Evolutionary conservation across 2,329 filamentous ascomycete genomes (phyloP).

Genomic region (Knufia fluminis): DNA sequence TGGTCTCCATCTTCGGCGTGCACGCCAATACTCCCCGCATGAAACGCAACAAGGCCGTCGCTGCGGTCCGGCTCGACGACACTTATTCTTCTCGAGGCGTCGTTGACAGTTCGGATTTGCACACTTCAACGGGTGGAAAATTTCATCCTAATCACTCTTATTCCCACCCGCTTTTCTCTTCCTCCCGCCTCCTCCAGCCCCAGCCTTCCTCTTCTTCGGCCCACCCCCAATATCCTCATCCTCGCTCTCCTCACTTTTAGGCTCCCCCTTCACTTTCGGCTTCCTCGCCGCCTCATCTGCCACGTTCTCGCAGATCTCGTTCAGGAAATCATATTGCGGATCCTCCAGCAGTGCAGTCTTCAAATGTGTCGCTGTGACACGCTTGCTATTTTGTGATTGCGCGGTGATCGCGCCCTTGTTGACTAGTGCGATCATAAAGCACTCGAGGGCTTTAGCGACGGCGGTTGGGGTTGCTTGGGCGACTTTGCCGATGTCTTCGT

Average conservation of each 20-base stretch:
- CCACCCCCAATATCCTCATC: conserved; percentile 12
- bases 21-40: too few species aligned
- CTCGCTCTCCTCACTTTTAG: conserved; percentile 21
- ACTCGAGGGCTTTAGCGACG: conserved; percentile 87
- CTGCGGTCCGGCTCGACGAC: too few species aligned
- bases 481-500: conserved; percentile 97
- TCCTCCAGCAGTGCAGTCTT: conserved; percentile 83
- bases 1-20: too few species aligned
- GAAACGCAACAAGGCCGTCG: too few species aligned
- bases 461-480: conserved; percentile 95
- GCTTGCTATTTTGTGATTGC: conserved; percentile 60
- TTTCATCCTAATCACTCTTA: conserved; percentile 16
- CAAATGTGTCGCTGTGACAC: conserved; percentile 81
- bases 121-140: neutral
- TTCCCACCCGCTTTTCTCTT: conserved; percentile 19
- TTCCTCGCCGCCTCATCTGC: conserved; percentile 42
- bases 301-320: conserved; percentile 81
- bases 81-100: too few species aligned
- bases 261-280: conserved; percentile 18
- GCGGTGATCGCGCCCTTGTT: conserved; percentile 80
- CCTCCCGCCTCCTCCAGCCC: conserved; percentile 5
- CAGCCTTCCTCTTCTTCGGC: conserved; percentile 8
- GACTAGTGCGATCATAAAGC: conserved; percentile 96
- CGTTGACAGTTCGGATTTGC: neutral
- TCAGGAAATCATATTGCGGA: conserved; percentile 88